A percentile compares a stretch with the other conserved stretches of the same genome.
Conservation (phyloP, 1,284 basidiomycete species). For the Ceratobasidium sp. region DNA sequence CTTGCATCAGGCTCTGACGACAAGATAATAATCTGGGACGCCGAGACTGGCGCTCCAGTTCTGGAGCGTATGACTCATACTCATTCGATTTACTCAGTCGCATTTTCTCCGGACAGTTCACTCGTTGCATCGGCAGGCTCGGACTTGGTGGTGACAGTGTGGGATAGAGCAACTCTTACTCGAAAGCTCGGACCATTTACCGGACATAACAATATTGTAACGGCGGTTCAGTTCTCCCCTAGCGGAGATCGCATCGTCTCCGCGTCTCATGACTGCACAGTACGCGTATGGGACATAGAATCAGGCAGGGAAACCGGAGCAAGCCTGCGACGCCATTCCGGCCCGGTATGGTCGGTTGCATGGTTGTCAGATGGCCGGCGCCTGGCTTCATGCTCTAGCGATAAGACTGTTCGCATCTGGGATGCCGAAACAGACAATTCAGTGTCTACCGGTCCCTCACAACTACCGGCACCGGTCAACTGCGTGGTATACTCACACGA, state of each 20-base stretch:
- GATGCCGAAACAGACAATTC: background rate
- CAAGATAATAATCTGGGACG: background rate
- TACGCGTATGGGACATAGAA: background rate
- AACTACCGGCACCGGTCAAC: too few relatives aligned
- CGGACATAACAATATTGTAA: background rate
- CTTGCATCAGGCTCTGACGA: constrained; percentile 6
- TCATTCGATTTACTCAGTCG: background rate
- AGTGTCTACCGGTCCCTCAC: background rate
- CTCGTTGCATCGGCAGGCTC: background rate
- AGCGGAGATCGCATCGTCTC: background rate
- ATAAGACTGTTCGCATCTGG: background rate
- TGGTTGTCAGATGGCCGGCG: background rate
- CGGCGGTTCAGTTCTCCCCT: background rate
- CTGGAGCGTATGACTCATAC: background rate
- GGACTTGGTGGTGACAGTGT: background rate
- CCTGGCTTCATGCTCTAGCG: background rate
- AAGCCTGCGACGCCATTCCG: background rate
- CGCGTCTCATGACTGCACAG: background rate
- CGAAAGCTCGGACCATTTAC: background rate
- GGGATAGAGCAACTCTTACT: background rate
- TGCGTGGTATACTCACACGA: background rate
- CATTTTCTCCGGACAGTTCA: constrained; percentile 11
- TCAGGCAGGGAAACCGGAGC: background rate
- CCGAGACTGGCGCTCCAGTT: background rate
- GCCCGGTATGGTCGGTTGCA: too few relatives aligned